Percentiles rank a stretch among this genome's conserved stretches.
Conservation (phyloP, 208 protist species). For the Wallacemonas sp. region DNA sequence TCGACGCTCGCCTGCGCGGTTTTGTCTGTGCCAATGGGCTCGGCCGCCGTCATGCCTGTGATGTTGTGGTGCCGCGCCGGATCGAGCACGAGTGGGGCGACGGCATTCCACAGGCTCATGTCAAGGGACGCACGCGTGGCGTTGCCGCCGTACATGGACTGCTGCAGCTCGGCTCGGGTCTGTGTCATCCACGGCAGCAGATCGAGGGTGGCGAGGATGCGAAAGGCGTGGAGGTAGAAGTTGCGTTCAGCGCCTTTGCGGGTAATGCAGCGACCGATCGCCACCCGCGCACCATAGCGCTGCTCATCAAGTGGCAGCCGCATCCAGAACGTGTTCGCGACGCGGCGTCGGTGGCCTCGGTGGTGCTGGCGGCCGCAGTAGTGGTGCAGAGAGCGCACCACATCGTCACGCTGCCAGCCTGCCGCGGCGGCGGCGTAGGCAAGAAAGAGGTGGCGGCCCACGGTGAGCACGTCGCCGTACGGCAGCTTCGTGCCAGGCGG, state of each 20-base stretch:
- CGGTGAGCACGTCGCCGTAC: not conserved
- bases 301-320: conserved; percentile 46
- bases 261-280: conserved; percentile 53
- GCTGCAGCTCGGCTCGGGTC: not conserved
- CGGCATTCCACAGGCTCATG: not conserved
- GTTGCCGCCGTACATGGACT: conserved; percentile 22
- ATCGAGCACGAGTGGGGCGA: conserved; percentile 8
- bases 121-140: not conserved
- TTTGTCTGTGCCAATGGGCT: not conserved
- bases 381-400: conserved; percentile 21
- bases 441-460: conserved; percentile 26
- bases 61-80: not conserved
- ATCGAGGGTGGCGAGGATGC: conserved; percentile 42
- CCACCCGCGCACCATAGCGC: conserved; percentile 42
- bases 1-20: not conserved
- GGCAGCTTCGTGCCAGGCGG: not conserved
- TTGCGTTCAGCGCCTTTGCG: conserved; percentile 46
- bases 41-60: not conserved
- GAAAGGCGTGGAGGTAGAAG: conserved; percentile 68
- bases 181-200: conserved; percentile 47
- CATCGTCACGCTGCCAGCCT: not conserved
- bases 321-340: conserved; percentile 75
- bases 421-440: conserved; percentile 22
- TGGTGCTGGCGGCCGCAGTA: conserved; percentile 57
- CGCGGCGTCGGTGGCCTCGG: conserved; percentile 13